Evolutionary conservation across 257 asterid genomes (phyloP), one percentile per base, ranked within the genome.

Genomic region (Solanum raphanifolium): DNA sequence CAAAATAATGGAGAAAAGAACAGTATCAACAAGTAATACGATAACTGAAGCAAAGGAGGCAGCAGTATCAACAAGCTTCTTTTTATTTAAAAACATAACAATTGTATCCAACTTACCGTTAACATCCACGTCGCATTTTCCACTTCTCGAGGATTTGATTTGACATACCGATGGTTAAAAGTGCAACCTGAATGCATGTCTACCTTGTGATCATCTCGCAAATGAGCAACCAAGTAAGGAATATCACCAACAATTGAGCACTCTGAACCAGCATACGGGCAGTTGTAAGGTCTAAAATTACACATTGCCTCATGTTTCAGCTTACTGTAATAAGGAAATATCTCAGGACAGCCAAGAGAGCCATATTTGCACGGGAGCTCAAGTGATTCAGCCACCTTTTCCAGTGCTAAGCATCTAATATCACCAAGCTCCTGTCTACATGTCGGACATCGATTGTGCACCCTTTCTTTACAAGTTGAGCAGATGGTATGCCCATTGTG

Each of bases 111-210:
- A 88, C 94, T 87, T 83, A 93, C 94, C 38, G 94, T 93, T 69
- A 93, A 91, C 95, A 91, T 93, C 95, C 95, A 93, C 4, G 94
- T 92, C 58, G 94, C 95, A 32, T 93, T 93, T 86, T 93, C 95
- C 15, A 93, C 93, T 31, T 91, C 93, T 39, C 93, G 89, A 13
- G 95, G 94, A 86, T 93, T 93, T 18, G 95, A 91, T 87, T 93
- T 93, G 31, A 92, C 95, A 27, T 93, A 93, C 38, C 95, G 93
- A 88, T 93, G 95, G 46, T 92, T 93, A 68, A 93, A 93, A 6
- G 94, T 91, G 91, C 93, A 93, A 21, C 94, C 95, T 8, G 94
- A 92, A 86, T 93, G 95, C 94, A 93, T 93, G 72, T 93, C 95
- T 43, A 93, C 94, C 89, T 93, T 90, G 91, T 93, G 95, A 79